These are phyloP conservation scores for Bryopsis sp. DNA, from an alignment of 139 green algal genomes.

Conservation along the genomic window DNA sequence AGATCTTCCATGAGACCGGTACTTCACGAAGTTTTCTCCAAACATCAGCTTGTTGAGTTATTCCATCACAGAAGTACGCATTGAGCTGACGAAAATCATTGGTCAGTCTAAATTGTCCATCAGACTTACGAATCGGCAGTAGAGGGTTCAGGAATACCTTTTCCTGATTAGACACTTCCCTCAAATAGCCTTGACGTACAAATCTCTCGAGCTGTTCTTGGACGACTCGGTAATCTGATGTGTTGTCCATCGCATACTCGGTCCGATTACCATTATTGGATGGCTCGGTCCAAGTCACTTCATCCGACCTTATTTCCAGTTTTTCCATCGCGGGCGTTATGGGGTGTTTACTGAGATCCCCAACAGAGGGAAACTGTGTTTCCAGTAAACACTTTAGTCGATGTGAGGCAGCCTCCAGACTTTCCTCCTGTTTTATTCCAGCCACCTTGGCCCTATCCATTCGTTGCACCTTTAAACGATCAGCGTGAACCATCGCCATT, in stretches of 20 bases:
- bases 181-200: conserved; percentile 12
- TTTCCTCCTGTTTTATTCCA: background rate
- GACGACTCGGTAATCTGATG: background rate
- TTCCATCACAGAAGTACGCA: background rate
- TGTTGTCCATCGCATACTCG: background rate
- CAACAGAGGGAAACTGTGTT: background rate
- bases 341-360: conserved; percentile 9
- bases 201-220: conserved; percentile 3
- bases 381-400: background rate
- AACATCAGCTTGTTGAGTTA: conserved; percentile 15
- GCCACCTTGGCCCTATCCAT: background rate
- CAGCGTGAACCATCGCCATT: background rate
- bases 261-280: background rate
- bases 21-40: conserved; percentile 9
- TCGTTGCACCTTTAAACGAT: background rate
- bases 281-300: conserved; percentile 2
- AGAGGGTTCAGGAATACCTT: background rate
- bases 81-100: conserved; percentile 17
- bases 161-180: background rate
- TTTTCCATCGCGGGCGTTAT: background rate
- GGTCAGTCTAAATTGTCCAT: conserved; percentile 14
- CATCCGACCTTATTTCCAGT: background rate
- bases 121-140: conserved; percentile 1
- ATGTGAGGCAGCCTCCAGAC: background rate
- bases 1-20: background rate